Base-by-base conservation (phyloP, 2,329 filamentous ascomycete species). In the Thelonectria discophora region DNA sequence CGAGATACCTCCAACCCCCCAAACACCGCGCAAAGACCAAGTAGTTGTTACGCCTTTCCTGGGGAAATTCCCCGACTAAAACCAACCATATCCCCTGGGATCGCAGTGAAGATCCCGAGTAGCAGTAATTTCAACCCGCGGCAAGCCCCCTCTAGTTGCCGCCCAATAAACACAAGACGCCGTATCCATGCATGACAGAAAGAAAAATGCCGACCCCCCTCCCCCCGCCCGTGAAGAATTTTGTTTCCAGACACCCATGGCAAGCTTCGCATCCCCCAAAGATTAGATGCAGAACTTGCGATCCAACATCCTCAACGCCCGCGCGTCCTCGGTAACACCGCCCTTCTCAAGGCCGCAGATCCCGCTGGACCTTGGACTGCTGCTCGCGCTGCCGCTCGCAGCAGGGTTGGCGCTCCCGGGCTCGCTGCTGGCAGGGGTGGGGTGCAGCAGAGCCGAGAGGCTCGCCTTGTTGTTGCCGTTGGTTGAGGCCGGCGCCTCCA, bases 261-360 rank as follows among this genome's bases (percentile, higher is more conserved):
- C 43, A 11, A 15, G 17, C 27, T 17, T 37, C 27, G 17, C 24
- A n/a, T 21, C 13, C 51, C 40, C 45, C 58, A 27, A 53, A 21
- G 21, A 45, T 55, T 67, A 76, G 42, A 76, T 73, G 67, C 75
- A 77, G 68, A 86, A 86, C 68, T 85, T 85, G 65, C 82, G 80
- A 74, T 92, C 87, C 51, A 92, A 78, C 72, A 90, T 87, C 65
- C 87, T 82, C 47, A 92, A 75, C 2, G 88, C 88, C 66, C 88
- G 81, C 63, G 83, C 84, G 66, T 92, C 90, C 73, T 91, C 89
- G 17, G 83, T 79, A 50, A 85, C 86, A 5, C 81, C 84, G 24
- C 71, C 68, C 60, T 75, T 74, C 50, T 78, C 76, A 9, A 73
- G 55, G 5, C 67, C 65, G 17, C 68, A 70, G 15, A 70, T 53